Evolutionary conservation across 176 grass and related monocot species (phyloP).

Genomic region (Tuctoria greenei): DNA sequence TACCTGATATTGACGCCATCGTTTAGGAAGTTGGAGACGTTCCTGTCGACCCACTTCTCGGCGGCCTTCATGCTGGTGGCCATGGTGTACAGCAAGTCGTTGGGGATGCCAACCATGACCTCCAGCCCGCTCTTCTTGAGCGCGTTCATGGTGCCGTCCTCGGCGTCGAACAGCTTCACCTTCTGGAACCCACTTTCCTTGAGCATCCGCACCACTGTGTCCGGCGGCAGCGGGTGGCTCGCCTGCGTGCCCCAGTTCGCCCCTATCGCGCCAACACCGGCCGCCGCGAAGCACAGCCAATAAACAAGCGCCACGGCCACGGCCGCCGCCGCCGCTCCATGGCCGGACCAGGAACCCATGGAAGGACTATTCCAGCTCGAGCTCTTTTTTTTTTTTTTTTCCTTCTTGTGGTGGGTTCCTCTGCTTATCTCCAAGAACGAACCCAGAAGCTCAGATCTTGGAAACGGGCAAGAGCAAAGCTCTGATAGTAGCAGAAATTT

Average conservation of each 20-base stretch:
- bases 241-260: slow-evolving; percentile 98
- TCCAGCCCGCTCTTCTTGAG: slow-evolving; percentile 90
- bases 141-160: slow-evolving; percentile 81
- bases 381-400: not conserved
- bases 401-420: not conserved
- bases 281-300: slow-evolving; percentile 45
- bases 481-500: slow-evolving; percentile 13
- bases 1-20: slow-evolving; percentile 86
- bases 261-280: slow-evolving; percentile 64
- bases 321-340: not conserved
- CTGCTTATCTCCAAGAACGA: slow-evolving; percentile 27
- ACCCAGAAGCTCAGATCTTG: slow-evolving; percentile 42
- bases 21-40: slow-evolving; percentile 70
- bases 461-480: not conserved
- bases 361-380: slow-evolving; percentile 21
- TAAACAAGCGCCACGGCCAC: slow-evolving; percentile 29
- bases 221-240: slow-evolving; percentile 83
- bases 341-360: slow-evolving; percentile 30
- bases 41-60: slow-evolving; percentile 79
- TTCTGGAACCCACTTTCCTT: slow-evolving; percentile 84
- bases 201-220: slow-evolving; percentile 82
- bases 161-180: slow-evolving; percentile 95
- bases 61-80: slow-evolving; percentile 68
- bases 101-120: slow-evolving; percentile 98
- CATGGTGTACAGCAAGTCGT: slow-evolving; percentile 66